Base-by-base conservation (phyloP, 176 grass and related monocot genomes). In the Oropetium thomaeum region DNA sequence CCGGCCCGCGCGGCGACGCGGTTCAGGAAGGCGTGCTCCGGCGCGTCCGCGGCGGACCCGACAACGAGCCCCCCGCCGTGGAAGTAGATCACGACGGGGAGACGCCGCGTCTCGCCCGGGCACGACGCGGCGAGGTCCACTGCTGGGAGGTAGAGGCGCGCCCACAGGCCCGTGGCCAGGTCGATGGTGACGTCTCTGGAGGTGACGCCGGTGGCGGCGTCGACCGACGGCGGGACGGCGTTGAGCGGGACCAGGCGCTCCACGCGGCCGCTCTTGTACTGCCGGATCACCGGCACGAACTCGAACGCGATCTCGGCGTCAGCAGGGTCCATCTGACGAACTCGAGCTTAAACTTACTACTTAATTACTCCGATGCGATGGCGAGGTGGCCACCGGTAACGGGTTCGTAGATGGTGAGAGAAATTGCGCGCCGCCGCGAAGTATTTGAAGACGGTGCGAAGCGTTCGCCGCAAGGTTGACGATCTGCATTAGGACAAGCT, bases 61-160 rank as follows among this genome's bases (percentile, higher is more conserved):
- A 22, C 40, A 10, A 76, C 79, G 10, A 93, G 75, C 5, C 75
- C 67, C 4, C 83, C 90, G 67, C 90, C 84, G 52, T 93, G 90
- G 72, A 83, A 63, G 71, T 87, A 93, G 30, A 93, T 31, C 14
- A 82, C 64, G 54, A 93, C 42, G 16, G 83, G 79, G 12, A 87
- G 70, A 33, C 72, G 82, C 32, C 3, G 25, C 0, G n/a, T n/a
- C n/a, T 2, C 29, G 19, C 2, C 41, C 8, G 12, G 38, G 41
- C 0, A n/a, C 26, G n/a, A 14, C 5, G 20, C 15, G 49, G 43
- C 10, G 40, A 63, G 55, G 55, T 80, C 60, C n/a, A n/a, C n/a
- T n/a, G n/a, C n/a, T 1, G 76, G 90, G 62, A 82, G 81, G 79
- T 93, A 93, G 62, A 93, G 69, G 84, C 84, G 87, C 23, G 44